phyloP scores from a whole-genome alignment of 352 stramenopile species.

The Plasmopara halstedii region DNA sequence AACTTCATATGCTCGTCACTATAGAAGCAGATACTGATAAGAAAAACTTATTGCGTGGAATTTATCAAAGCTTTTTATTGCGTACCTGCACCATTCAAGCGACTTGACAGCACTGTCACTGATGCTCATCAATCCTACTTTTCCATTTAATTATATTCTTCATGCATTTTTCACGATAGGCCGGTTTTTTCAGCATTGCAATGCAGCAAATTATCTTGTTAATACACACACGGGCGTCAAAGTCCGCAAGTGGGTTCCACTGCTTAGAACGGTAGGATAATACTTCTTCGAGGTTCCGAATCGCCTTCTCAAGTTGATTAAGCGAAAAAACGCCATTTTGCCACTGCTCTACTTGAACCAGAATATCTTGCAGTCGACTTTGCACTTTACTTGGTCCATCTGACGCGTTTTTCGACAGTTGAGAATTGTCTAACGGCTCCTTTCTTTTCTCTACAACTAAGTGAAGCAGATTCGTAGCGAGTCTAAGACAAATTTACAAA shows the following conservation, averaged over 20 bases:
- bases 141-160: neutral
- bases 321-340: constrained; percentile 25
- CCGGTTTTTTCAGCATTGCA: constrained; percentile 11
- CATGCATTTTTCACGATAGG: constrained; percentile 3
- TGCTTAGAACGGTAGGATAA: constrained; percentile 10
- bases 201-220: constrained; percentile 15
- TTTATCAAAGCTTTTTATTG: too few species aligned
- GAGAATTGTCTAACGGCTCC: neutral
- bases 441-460: constrained; percentile 3
- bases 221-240: constrained; percentile 3
- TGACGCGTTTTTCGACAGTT: neutral
- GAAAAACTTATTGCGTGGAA: too few species aligned
- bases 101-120: neutral
- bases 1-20: neutral
- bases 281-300: constrained; percentile 5
- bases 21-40: neutral
- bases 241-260: constrained; percentile 9
- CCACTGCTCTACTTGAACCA: constrained; percentile 13
- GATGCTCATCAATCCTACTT: neutral
- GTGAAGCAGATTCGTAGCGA: constrained; percentile 2
- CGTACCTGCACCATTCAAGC: neutral
- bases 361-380: neutral
- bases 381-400: constrained; percentile 2
- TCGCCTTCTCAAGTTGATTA: constrained; percentile 20
- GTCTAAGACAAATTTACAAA: neutral